phyloP scores from a whole-genome alignment of 1,284 basidiomycete genomes.

The Moesziomyces sp. region DNA sequence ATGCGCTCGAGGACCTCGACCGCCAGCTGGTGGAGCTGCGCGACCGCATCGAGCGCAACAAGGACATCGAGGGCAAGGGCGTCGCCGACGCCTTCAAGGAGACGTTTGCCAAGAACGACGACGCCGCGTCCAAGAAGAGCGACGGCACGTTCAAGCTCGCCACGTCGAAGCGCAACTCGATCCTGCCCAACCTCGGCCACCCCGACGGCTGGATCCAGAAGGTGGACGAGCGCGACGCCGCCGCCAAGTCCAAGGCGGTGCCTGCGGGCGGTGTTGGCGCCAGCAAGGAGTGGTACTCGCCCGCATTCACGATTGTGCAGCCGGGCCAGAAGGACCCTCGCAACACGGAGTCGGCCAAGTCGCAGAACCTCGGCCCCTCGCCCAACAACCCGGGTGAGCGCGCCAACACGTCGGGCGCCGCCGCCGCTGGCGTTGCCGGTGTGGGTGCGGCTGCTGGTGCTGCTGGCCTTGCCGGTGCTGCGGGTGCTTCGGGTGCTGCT shows the following conservation, averaged over 20 bases:
- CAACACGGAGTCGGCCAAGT: slow-evolving; percentile 44
- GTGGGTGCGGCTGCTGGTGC: slow-evolving; percentile 18
- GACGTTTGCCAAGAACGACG: slow-evolving; percentile 70
- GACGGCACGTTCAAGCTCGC: slow-evolving; percentile 60
- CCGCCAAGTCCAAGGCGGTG: slow-evolving; percentile 65
- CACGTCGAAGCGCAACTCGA: slow-evolving; percentile 62
- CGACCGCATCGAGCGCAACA: slow-evolving; percentile 74
- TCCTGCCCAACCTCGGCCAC: slow-evolving; percentile 72
- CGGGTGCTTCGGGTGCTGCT: slow-evolving; percentile 8
- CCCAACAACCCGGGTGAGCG: slow-evolving; percentile 29
- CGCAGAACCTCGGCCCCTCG: slow-evolving; percentile 46
- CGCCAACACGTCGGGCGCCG: slow-evolving; percentile 14
- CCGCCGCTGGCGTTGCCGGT: slow-evolving; percentile 7
- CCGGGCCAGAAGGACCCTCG: slow-evolving; percentile 46
- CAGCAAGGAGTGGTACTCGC: slow-evolving; percentile 76
- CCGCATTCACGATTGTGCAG: slow-evolving; percentile 72
- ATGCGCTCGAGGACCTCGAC: slow-evolving; percentile 85
- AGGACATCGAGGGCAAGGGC: slow-evolving; percentile 50
- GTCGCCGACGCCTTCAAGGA: slow-evolving; percentile 74
- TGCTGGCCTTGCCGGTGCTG: slow-evolving; percentile 13
- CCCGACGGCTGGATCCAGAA: slow-evolving; percentile 79
- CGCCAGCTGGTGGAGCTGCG: slow-evolving; percentile 84
- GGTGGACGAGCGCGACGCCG: slow-evolving; percentile 74
- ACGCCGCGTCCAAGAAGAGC: slow-evolving; percentile 66
- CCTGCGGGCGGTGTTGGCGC: slow-evolving; percentile 28